Evolutionary conservation across 371 early-diverging fungal genomes (phyloP), one percentile per base, ranked within the genome.

Genomic region (Vairimorpha necatrix): DNA sequence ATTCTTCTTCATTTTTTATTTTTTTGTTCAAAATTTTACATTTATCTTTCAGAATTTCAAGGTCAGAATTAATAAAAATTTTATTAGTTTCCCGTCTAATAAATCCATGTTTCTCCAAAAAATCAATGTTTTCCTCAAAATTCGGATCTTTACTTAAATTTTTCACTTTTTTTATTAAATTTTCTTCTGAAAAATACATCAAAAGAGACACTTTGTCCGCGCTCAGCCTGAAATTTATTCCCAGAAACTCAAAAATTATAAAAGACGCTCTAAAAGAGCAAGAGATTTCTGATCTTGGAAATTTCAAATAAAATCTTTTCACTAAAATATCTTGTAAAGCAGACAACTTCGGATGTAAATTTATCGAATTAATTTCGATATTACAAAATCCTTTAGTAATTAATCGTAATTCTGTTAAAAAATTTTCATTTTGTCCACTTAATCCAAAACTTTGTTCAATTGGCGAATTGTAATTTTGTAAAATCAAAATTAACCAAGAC

Each of bases 331-430:
- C 24, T 16, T 28, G n/a, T 13, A 58, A 9, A 61, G 58, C 46
- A 30, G 13, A 16, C 24, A 74, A 22, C 30, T 24, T 28, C 28
- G 20, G 20, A 11, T 36, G 42, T 24, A 67, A 53, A 66, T n/a
- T 74, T 26, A 20, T 58, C 60, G 36, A 24, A 16, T 58, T 62
- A 48, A 47, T 36, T n/a, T 36, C n/a, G 22, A 74, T 24, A 58
- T 74, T 67, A 30, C 67, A 74, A 38, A 74, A 74, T 42, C 67
- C 67, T 67, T 66, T 65, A 18, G 74, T 74, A 2, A 74, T 26
- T 34, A 71, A 71, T 16, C 34, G 30, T 20, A 50, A 20, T 18
- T 61, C 60, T 9, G 38, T 66, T 42, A 56, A 20, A 39, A 58
- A 26, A 33, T 54, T 58, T 26, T 7, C 22, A n/a, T 26, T 22